Evolutionary conservation across 2,329 filamentous ascomycete genomes (phyloP).

Genomic region (Colletotrichum sidae): DNA sequence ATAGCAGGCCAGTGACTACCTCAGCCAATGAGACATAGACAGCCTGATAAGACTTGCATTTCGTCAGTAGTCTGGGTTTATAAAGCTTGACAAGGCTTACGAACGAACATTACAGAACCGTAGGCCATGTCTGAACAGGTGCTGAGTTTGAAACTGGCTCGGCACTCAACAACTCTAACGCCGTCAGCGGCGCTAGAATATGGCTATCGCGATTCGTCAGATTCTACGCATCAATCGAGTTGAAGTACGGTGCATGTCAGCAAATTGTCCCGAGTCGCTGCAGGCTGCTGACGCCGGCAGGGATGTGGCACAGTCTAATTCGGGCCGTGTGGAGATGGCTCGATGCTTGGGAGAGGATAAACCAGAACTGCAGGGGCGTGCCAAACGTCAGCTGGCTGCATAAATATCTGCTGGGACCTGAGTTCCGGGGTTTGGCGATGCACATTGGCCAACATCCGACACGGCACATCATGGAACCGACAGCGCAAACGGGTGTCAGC

Average conservation of each 20-base stretch:
- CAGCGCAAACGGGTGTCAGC: background rate
- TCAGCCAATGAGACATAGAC: background rate
- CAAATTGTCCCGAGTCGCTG: background rate
- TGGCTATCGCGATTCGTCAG: background rate
- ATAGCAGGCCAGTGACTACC: background rate
- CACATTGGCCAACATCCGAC: background rate
- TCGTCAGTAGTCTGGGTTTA: too few relatives aligned
- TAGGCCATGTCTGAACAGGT: too few relatives aligned
- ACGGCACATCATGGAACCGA: background rate
- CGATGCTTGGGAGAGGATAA: background rate
- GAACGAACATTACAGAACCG: too few relatives aligned
- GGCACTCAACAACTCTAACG: too few relatives aligned
- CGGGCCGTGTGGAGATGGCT: background rate
- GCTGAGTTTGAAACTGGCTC: too few relatives aligned
- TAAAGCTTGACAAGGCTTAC: too few relatives aligned
- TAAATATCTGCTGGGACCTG: background rate
- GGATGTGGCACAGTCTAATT: background rate
- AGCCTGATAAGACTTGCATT: too few relatives aligned
- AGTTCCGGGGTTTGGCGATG: background rate
- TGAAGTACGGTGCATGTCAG: too few relatives aligned
- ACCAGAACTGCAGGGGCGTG: background rate
- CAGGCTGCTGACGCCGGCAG: conserved; percentile 7
- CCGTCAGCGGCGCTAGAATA: too few relatives aligned
- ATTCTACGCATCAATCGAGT: background rate
- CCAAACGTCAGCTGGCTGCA: background rate